These are phyloP conservation scores for Dactylellina cionopaga DNA, from an alignment of 2,329 filamentous ascomycete genomes.

Conservation along the genomic window DNA sequence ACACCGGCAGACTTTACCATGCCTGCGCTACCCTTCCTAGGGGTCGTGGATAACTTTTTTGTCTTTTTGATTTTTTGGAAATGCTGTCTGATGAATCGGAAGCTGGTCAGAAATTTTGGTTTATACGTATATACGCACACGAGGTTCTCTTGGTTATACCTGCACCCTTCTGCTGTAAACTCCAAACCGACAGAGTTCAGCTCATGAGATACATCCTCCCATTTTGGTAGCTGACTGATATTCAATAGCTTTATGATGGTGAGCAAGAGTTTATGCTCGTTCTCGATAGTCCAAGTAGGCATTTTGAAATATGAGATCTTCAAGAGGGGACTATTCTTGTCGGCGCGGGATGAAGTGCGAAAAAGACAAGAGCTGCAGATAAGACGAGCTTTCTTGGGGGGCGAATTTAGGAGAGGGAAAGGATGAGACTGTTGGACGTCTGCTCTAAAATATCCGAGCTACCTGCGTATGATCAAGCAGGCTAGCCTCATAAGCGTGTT, in stretches of 20 bases:
- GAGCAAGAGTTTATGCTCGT: constrained; percentile 52
- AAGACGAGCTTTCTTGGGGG: neutral
- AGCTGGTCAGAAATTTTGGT: too few species aligned
- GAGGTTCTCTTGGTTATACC: constrained; percentile 38
- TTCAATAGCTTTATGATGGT: constrained; percentile 54
- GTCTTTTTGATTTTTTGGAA: constrained; percentile 54
- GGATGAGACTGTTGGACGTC: neutral
- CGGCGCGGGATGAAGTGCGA: too few species aligned
- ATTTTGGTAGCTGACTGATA: constrained; percentile 52
- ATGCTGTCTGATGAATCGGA: too few species aligned
- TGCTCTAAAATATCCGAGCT: neutral
- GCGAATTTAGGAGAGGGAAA: neutral
- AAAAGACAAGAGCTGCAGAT: neutral
- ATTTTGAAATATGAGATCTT: constrained; percentile 17
- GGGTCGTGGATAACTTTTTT: constrained; percentile 13
- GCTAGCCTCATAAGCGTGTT: constrained; percentile 9
- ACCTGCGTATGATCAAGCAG: neutral
- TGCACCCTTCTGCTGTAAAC: constrained; percentile 53
- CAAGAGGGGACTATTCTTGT: too few species aligned
- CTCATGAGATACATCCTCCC: constrained; percentile 54
- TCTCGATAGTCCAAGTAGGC: constrained; percentile 54
- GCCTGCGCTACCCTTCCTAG: constrained; percentile 16
- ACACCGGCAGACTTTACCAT: constrained; percentile 15
- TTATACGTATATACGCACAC: neutral
- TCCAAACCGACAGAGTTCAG: constrained; percentile 49